These are phyloP conservation scores for Colletotrichum filicis DNA, from an alignment of 2,329 filamentous ascomycete species.

Conservation along the genomic window DNA sequence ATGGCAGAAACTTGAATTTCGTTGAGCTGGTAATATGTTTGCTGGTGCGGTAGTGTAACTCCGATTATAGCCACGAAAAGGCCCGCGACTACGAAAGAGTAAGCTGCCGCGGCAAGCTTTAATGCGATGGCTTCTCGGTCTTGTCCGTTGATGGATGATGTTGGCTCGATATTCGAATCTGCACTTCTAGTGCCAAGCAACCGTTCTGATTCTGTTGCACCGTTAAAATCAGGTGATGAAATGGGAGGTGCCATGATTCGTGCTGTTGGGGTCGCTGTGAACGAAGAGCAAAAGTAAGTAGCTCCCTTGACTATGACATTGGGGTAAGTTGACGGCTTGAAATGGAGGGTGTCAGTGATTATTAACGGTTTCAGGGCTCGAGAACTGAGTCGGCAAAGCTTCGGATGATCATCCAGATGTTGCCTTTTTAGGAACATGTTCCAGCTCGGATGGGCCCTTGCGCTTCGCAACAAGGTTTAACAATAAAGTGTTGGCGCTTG, in stretches of 20 bases:
- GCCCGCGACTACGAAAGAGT: constrained; percentile 38
- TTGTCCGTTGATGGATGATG: neutral
- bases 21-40: constrained; percentile 51
- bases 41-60: constrained; percentile 45
- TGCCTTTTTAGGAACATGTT: neutral
- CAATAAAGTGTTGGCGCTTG: too few species aligned
- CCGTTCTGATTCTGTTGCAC: neutral
- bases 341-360: neutral
- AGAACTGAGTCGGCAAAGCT: neutral
- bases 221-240: neutral
- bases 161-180: neutral
- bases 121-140: neutral
- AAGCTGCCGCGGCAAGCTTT: constrained; percentile 13
- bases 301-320: neutral
- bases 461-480: neutral
- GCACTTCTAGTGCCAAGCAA: neutral
- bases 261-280: neutral
- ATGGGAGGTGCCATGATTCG: neutral
- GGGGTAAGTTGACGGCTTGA: neutral
- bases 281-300: neutral
- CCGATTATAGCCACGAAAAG: constrained; percentile 42
- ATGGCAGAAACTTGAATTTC: constrained; percentile 56
- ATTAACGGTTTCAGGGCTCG: neutral
- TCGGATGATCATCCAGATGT: neutral
- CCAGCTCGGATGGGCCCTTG: neutral